These are phyloP conservation scores for Talaromyces sp. DNA, from an alignment of 2,329 filamentous ascomycete species.

Conservation along the genomic window DNA sequence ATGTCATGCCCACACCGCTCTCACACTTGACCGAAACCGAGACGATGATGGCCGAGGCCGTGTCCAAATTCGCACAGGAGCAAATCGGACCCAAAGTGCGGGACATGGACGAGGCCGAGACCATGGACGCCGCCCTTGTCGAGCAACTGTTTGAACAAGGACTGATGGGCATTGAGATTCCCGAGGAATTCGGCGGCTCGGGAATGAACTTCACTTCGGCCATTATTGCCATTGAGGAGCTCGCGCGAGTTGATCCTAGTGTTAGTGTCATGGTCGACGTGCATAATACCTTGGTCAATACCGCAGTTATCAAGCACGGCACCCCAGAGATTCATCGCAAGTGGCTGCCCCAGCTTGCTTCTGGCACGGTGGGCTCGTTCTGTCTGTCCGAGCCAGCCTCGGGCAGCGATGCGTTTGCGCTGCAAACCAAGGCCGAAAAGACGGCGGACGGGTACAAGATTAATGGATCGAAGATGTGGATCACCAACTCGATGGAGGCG, in stretches of 20 bases:
- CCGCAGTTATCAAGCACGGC: slow-evolving; percentile 79
- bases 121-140: slow-evolving; percentile 81
- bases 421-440: slow-evolving; percentile 84
- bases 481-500: slow-evolving; percentile 93
- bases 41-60: slow-evolving; percentile 78
- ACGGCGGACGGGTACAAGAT: slow-evolving; percentile 79
- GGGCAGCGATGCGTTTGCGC: slow-evolving; percentile 91
- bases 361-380: slow-evolving; percentile 83
- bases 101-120: slow-evolving; percentile 95
- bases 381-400: slow-evolving; percentile 89
- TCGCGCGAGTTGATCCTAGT: slow-evolving; percentile 87
- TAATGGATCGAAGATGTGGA: slow-evolving; percentile 98
- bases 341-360: slow-evolving; percentile 85
- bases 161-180: slow-evolving; percentile 94
- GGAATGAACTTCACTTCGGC: slow-evolving; percentile 98
- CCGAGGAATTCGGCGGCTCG: slow-evolving; percentile 91
- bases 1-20: slow-evolving; percentile 85
- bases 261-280: slow-evolving; percentile 95
- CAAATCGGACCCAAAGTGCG: slow-evolving; percentile 84
- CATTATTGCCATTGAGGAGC: slow-evolving; percentile 94
- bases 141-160: slow-evolving; percentile 97
- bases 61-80: slow-evolving; percentile 85
- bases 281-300: slow-evolving; percentile 97
- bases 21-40: slow-evolving; percentile 89
- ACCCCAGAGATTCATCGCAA: slow-evolving; percentile 71